Percentiles rank a stretch among this genome's conserved stretches.
Evolutionary conservation across 306 rosid genomes (phyloP).

Genomic region (Dryas drummondii): DNA sequence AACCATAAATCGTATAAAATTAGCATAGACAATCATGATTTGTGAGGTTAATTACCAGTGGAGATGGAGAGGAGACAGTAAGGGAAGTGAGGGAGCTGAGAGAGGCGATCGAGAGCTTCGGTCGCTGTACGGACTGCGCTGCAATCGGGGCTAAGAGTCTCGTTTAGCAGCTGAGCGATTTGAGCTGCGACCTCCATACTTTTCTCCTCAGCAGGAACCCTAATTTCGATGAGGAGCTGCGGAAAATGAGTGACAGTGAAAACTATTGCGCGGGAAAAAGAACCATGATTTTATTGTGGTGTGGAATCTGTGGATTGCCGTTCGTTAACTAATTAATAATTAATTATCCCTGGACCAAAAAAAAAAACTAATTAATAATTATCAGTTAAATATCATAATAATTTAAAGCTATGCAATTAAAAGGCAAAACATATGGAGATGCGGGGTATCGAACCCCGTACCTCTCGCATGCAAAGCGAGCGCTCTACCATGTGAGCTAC

Average conservation of each 20-base stretch:
- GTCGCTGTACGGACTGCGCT: constrained; percentile 49
- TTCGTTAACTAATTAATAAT: too few species aligned
- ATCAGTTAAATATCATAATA: too few species aligned
- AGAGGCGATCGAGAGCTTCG: constrained; percentile 57
- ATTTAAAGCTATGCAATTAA: too few species aligned
- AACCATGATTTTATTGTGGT: neutral
- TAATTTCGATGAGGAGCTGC: constrained; percentile 25
- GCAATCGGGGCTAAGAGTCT: constrained; percentile 58
- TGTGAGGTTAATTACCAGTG: constrained; percentile 36
- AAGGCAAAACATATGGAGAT: constrained; percentile 8
- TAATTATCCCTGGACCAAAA: too few species aligned
- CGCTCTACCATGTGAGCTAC: constrained; percentile 45
- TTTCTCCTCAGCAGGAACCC: constrained; percentile 38
- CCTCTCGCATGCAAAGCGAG: constrained; percentile 44
- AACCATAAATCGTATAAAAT: neutral
- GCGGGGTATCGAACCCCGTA: constrained; percentile 37
- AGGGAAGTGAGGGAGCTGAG: constrained; percentile 54
- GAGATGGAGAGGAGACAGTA: constrained; percentile 60
- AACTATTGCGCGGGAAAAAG: constrained; percentile 59
- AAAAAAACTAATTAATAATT: too few species aligned
- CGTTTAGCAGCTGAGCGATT: constrained; percentile 51
- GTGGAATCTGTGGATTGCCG: neutral
- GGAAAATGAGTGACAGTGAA: neutral
- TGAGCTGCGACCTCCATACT: constrained; percentile 44
- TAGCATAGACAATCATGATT: neutral